These are phyloP conservation scores for Pascua guehoae DNA, from an alignment of 1,284 basidiomycete species.

Conservation along the genomic window DNA sequence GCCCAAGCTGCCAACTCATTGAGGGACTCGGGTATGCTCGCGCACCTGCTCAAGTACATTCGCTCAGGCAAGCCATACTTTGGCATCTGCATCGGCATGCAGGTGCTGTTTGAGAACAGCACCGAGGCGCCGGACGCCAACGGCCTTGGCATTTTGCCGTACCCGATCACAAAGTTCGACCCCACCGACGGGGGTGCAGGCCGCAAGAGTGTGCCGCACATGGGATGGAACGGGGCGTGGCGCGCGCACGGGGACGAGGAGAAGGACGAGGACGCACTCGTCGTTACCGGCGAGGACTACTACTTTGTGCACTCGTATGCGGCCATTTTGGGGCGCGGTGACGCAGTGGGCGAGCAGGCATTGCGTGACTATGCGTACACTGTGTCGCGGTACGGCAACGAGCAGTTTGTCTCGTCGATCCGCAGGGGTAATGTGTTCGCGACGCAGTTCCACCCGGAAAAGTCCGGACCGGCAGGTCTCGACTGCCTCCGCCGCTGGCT, in stretches of 20 bases:
- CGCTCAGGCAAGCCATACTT: constrained; percentile 88
- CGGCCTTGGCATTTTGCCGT: constrained; percentile 51
- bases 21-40: constrained; percentile 66
- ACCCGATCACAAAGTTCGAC: constrained; percentile 47
- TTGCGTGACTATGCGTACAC: constrained; percentile 70
- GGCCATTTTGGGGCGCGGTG: constrained; percentile 55
- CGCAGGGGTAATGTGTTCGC: constrained; percentile 84
- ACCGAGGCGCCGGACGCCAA: constrained; percentile 57
- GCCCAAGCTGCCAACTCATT: constrained; percentile 81
- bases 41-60: constrained; percentile 81
- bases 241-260: constrained; percentile 18
- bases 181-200: constrained; percentile 28
- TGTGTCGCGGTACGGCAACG: constrained; percentile 87
- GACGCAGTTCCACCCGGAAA: constrained; percentile 98
- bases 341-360: constrained; percentile 44
- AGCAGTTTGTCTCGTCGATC: constrained; percentile 85
- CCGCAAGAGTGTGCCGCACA: constrained; percentile 88
- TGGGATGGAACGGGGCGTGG: constrained; percentile 86
- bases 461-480: constrained; percentile 89
- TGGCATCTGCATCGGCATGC: constrained; percentile 98
- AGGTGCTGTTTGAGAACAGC: constrained; percentile 85
- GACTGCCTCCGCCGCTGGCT: constrained; percentile 81
- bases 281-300: constrained; percentile 58
- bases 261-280: constrained; percentile 45
- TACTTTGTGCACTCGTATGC: constrained; percentile 99